These are phyloP conservation scores for Lotus japonicus DNA, from an alignment of 306 rosid species.

Conservation along the genomic window DNA sequence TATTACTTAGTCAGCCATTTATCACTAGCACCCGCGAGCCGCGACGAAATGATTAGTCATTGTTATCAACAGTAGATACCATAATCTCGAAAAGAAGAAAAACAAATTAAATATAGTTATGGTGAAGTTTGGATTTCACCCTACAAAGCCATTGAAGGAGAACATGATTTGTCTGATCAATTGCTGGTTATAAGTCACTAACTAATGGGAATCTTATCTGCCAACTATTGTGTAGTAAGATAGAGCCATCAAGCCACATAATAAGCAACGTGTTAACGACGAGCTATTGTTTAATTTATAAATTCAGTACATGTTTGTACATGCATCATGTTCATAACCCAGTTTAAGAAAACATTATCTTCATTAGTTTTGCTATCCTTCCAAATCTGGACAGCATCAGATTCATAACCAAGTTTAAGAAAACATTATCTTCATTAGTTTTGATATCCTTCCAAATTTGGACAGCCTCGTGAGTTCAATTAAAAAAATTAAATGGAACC, in stretches of 20 bases:
- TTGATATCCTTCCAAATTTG: background rate
- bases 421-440: background rate
- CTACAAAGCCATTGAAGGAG: background rate
- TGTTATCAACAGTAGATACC: no score
- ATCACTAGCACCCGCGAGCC: no score
- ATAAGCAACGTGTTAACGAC: conserved; percentile 5
- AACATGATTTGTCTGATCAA: conserved; percentile 20
- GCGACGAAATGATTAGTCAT: no score
- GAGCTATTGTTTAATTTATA: background rate
- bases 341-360: background rate
- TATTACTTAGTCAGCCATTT: no score
- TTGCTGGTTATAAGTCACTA: no score
- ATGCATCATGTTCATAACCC: background rate
- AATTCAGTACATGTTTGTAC: background rate
- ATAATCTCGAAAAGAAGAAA: no score
- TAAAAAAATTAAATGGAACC: background rate
- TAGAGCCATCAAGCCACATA: conserved; percentile 4
- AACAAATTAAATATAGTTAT: no score
- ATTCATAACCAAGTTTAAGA: background rate
- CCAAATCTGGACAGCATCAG: background rate
- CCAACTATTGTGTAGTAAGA: conserved; percentile 17
- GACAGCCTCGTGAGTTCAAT: background rate
- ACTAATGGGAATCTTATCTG: conserved; percentile 22
- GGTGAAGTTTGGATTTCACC: background rate
- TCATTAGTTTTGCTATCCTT: background rate